Evolutionary conservation across 352 stramenopile genomes (phyloP).

Genomic region (Phytophthora fragariae): DNA sequence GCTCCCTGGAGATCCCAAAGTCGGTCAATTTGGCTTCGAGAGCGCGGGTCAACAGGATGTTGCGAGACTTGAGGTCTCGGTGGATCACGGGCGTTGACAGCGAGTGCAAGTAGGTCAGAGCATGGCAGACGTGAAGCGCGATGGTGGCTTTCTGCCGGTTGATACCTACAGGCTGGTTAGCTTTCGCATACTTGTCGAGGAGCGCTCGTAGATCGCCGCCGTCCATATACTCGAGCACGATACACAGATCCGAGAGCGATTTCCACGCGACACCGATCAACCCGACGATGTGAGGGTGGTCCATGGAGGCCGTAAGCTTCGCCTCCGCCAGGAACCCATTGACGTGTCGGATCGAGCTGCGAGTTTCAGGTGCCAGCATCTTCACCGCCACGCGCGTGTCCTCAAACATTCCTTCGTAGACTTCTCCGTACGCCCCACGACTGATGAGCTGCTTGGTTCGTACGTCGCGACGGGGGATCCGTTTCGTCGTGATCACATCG

Average conservation of each 20-base stretch:
- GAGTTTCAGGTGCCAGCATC: constrained; percentile 28
- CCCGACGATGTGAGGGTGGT: constrained; percentile 50
- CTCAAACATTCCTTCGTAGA: constrained; percentile 45
- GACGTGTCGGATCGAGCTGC: constrained; percentile 32
- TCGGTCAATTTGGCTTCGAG: constrained; percentile 53
- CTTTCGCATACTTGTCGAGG: constrained; percentile 21
- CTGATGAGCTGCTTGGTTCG: constrained; percentile 19
- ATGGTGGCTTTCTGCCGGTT: constrained; percentile 27
- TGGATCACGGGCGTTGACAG: constrained; percentile 59
- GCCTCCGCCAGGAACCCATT: constrained; percentile 63
- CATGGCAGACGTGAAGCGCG: constrained; percentile 47
- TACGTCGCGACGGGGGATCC: constrained; percentile 32
- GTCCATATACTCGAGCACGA: constrained; percentile 56
- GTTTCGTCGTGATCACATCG: constrained; percentile 30
- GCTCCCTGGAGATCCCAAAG: constrained; percentile 52
- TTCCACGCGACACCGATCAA: constrained; percentile 59
- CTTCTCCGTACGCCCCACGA: constrained; percentile 48
- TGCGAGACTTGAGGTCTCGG: constrained; percentile 72
- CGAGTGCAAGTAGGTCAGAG: constrained; percentile 56
- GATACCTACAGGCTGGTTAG: neutral
- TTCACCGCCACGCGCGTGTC: constrained; percentile 49
- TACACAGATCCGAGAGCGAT: constrained; percentile 44
- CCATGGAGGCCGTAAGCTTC: constrained; percentile 44
- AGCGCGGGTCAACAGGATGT: constrained; percentile 59
- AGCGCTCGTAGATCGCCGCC: constrained; percentile 39